These are phyloP conservation scores for Dryadomyces quercivorus DNA, from an alignment of 2,329 filamentous ascomycete species.

Conservation along the genomic window DNA sequence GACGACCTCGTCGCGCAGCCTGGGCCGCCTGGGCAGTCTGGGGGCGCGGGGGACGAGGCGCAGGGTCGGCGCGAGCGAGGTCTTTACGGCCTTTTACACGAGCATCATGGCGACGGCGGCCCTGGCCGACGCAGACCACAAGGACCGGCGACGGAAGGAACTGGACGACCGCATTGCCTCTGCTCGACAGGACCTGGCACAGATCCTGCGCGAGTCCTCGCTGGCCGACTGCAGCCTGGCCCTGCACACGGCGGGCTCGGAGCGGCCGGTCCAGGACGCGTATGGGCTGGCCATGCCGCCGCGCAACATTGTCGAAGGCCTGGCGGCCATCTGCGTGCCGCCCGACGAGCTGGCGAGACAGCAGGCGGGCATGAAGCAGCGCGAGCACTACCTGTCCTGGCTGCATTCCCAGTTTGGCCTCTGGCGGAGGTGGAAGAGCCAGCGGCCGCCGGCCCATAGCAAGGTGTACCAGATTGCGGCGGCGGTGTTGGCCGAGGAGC, in stretches of 20 bases:
- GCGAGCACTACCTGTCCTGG: slow-evolving; percentile 7
- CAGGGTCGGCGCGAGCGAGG: slow-evolving; percentile 36
- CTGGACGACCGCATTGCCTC: slow-evolving; percentile 50
- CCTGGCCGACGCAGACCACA: slow-evolving; percentile 46
- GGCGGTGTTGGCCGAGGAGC: slow-evolving; percentile 8
- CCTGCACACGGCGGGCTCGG: background rate
- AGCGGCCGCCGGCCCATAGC: slow-evolving; percentile 2
- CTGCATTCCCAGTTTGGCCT: slow-evolving; percentile 9
- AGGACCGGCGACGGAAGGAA: slow-evolving; percentile 43
- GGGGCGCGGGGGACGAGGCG: slow-evolving; percentile 28
- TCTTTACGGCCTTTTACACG: slow-evolving; percentile 57
- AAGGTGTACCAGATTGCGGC: slow-evolving; percentile 4
- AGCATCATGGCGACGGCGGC: slow-evolving; percentile 54
- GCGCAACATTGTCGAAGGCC: slow-evolving; percentile 3
- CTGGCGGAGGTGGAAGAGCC: slow-evolving; percentile 8
- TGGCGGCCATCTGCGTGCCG: slow-evolving; percentile 9
- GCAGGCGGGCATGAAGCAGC: background rate
- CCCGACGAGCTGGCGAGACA: background rate
- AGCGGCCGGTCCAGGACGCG: background rate
- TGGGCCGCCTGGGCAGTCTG: too few relatives aligned
- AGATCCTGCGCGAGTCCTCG: slow-evolving; percentile 5
- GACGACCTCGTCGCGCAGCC: slow-evolving; percentile 24
- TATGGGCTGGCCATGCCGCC: background rate
- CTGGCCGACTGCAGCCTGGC: slow-evolving; percentile 1
- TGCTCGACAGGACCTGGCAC: slow-evolving; percentile 22